These are phyloP conservation scores for Maudiozyma bulderi DNA, from an alignment of 805 yeast genomes.

Conservation along the genomic window DNA sequence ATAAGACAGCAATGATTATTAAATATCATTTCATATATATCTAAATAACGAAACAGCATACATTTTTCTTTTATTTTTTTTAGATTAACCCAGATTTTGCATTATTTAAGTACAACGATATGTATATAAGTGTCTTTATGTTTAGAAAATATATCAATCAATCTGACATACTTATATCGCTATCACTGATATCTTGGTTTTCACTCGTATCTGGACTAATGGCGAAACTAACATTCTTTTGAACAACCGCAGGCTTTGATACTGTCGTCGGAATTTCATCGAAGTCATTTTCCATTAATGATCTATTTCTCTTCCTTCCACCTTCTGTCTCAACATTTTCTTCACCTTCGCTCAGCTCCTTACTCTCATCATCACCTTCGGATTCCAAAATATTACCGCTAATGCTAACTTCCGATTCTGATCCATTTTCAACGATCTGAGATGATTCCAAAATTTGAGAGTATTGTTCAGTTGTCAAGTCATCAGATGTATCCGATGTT, in stretches of 20 bases:
- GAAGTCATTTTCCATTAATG: background rate
- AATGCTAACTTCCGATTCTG: background rate
- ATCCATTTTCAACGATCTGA: background rate
- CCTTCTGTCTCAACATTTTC: background rate
- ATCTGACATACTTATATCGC: background rate
- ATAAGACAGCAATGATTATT: no score
- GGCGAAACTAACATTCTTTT: conserved; percentile 10
- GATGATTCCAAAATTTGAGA: conserved; percentile 16
- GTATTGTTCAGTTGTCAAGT: conserved; percentile 13
- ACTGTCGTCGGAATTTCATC: background rate
- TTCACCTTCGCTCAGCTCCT: background rate
- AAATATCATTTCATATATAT: no score
- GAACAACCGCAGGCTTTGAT: background rate
- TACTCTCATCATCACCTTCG: background rate
- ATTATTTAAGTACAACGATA: no score
- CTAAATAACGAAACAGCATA: no score
- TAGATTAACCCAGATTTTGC: no score
- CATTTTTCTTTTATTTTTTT: no score
- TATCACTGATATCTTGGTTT: background rate
- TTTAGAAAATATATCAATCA: background rate
- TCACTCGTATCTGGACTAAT: conserved; percentile 1
- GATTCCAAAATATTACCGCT: background rate
- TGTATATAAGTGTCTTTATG: background rate
- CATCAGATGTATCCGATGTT: background rate
- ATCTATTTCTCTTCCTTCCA: conserved; percentile 8